Conservation (phyloP, 116 monocot species). For the Zostera marina region DNA sequence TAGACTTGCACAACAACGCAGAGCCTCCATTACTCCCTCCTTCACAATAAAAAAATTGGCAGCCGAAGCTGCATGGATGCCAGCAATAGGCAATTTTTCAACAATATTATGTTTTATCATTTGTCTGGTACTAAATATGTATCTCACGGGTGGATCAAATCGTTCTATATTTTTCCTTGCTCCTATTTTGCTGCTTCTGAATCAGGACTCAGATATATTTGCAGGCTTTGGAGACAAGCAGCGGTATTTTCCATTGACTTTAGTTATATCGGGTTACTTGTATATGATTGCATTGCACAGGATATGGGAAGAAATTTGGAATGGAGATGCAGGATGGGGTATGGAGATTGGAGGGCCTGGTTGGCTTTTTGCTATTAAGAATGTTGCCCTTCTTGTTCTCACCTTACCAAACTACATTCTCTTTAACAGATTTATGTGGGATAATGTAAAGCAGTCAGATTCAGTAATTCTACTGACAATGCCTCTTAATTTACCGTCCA, state of each 20-base stretch:
- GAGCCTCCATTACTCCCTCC: conserved; percentile 52
- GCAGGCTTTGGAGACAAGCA: conserved; percentile 86
- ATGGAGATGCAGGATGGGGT: conserved; percentile 50
- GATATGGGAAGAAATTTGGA: conserved; percentile 80
- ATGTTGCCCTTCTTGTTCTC: conserved; percentile 68
- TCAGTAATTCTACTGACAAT: conserved; percentile 59
- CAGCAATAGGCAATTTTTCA: conserved; percentile 81
- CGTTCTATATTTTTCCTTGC: conserved; percentile 86
- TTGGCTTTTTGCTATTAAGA: conserved; percentile 92
- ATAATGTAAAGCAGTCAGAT: conserved; percentile 91
- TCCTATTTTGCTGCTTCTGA: conserved; percentile 82
- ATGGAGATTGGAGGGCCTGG: conserved; percentile 80
- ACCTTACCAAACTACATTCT: conserved; percentile 91
- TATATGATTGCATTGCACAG: conserved; percentile 57
- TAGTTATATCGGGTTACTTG: conserved; percentile 64
- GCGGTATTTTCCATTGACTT: conserved; percentile 73
- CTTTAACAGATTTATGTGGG: conserved; percentile 98
- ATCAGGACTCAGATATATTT: conserved; percentile 87
- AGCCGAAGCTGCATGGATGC: conserved; percentile 97
- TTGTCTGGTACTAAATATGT: conserved; percentile 64
- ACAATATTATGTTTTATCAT: conserved; percentile 73
- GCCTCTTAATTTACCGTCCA: conserved; percentile 85
- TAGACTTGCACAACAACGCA: conserved; percentile 69
- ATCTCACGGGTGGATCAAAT: conserved; percentile 75
- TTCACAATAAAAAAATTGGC: conserved; percentile 84